Conservation (phyloP, 768 basidiomycete genomes). For the Kwoniella europaea region DNA sequence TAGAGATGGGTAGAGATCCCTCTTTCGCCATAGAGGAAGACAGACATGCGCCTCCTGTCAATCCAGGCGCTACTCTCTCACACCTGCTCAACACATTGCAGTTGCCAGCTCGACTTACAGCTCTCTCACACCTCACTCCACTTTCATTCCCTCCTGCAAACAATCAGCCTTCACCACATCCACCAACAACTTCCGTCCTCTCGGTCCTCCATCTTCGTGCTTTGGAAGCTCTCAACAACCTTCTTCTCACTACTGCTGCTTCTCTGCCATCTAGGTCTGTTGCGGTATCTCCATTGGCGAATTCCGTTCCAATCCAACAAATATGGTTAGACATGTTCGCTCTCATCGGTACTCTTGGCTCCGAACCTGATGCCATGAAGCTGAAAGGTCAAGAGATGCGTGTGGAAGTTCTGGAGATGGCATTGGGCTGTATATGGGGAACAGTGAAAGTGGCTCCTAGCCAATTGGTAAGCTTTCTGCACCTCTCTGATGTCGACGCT, state of each 20-base stretch:
- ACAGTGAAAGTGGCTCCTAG: slow-evolving; percentile 78
- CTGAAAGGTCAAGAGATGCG: slow-evolving; percentile 68
- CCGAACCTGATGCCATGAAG: slow-evolving; percentile 44
- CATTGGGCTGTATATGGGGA: slow-evolving; percentile 77
- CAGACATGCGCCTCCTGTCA: slow-evolving; percentile 60
- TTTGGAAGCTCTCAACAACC: slow-evolving; percentile 86
- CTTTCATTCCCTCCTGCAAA: slow-evolving; percentile 77
- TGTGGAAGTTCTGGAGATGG: slow-evolving; percentile 69
- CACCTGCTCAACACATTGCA: slow-evolving; percentile 70
- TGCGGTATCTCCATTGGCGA: slow-evolving; percentile 53
- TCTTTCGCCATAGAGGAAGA: slow-evolving; percentile 33
- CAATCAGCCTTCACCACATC: slow-evolving; percentile 73
- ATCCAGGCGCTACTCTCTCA: slow-evolving; percentile 53
- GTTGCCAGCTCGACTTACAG: slow-evolving; percentile 65
- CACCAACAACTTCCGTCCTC: slow-evolving; percentile 84
- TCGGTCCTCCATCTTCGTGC: slow-evolving; percentile 82
- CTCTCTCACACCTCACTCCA: slow-evolving; percentile 73
- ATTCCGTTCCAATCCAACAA: slow-evolving; percentile 68
- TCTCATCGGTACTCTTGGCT: slow-evolving; percentile 47
- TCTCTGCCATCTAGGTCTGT: slow-evolving; percentile 38
- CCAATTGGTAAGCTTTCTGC: slow-evolving; percentile 62
- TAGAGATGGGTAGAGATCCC: slow-evolving; percentile 56
- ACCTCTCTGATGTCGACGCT: not conserved
- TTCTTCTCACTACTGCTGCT: slow-evolving; percentile 74
- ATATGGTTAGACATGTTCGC: slow-evolving; percentile 59